These are phyloP conservation scores for Diaporthe helianthi DNA, from an alignment of 2,329 filamentous ascomycete species.

Conservation along the genomic window DNA sequence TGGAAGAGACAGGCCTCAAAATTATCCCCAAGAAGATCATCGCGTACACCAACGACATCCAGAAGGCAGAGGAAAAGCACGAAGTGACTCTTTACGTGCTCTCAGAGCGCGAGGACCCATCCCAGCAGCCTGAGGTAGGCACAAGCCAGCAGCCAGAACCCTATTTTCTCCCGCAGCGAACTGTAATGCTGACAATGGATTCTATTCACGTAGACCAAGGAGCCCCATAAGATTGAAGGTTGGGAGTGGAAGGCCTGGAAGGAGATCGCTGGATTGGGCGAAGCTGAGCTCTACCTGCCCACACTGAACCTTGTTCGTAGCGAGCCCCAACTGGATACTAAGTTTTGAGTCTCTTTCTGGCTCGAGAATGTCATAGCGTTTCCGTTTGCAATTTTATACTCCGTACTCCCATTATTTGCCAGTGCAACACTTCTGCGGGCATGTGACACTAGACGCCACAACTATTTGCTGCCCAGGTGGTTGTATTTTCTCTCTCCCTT, in stretches of 20 bases:
- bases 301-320: slow-evolving; percentile 46
- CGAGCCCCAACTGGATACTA: slow-evolving; percentile 15
- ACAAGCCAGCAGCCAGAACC: slow-evolving; percentile 33
- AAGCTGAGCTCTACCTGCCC: slow-evolving; percentile 48
- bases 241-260: slow-evolving; percentile 59
- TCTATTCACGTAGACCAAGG: slow-evolving; percentile 47
- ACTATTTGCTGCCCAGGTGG: no score
- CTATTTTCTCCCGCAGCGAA: neutral
- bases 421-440: neutral
- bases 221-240: slow-evolving; percentile 57
- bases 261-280: slow-evolving; percentile 47
- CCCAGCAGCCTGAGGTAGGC: slow-evolving; percentile 60
- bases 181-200: slow-evolving; percentile 16
- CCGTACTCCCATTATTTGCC: neutral
- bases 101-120: slow-evolving; percentile 56
- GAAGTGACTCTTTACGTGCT: slow-evolving; percentile 77
- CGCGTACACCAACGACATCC: slow-evolving; percentile 72
- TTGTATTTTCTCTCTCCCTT: no score
- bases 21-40: slow-evolving; percentile 61
- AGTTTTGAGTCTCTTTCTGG: neutral
- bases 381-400: neutral
- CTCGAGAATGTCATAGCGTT: neutral
- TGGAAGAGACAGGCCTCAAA: slow-evolving; percentile 73
- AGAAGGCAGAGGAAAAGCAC: slow-evolving; percentile 65
- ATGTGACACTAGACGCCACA: neutral